phyloP scores from a whole-genome alignment of 306 rosid species.

The Malus sieversii region DNA sequence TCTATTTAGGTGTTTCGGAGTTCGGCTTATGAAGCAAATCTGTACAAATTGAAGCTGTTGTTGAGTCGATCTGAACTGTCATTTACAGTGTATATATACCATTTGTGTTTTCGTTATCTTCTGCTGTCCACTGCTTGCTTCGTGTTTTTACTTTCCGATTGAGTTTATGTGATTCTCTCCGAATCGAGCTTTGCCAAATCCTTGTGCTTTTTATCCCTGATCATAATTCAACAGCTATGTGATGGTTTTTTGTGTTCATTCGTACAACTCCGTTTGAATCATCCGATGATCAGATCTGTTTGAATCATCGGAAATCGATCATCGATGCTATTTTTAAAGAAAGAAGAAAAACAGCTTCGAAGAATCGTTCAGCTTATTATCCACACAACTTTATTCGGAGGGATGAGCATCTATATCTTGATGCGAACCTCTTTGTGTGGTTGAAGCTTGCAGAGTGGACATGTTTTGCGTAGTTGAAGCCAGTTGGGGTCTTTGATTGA shows the following conservation, averaged over 20 bases:
- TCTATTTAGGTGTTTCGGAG: constrained; percentile 22
- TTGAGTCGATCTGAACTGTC: constrained; percentile 11
- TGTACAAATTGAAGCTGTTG: constrained; percentile 44
- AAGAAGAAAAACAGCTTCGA: not conserved
- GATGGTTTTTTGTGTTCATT: not conserved
- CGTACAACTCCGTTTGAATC: not conserved
- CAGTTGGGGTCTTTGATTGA: not conserved
- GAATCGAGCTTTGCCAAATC: not conserved
- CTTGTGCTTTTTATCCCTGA: not conserved
- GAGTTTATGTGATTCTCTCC: not conserved
- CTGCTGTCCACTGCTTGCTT: not conserved
- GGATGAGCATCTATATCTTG: constrained; percentile 1
- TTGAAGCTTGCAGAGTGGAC: not conserved
- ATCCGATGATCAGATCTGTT: not conserved
- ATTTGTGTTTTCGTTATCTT: not conserved
- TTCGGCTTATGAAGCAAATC: constrained; percentile 29
- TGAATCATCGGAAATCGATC: not conserved
- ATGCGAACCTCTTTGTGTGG: not conserved
- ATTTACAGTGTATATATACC: constrained; percentile 4
- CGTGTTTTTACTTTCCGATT: not conserved
- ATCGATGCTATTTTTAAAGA: not conserved
- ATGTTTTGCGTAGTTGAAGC: not conserved
- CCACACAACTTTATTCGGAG: not conserved
- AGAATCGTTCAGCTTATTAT: not conserved
- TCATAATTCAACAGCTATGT: not conserved